phyloP scores from a whole-genome alignment of 306 rosid species.

The Medicago arabica region DNA sequence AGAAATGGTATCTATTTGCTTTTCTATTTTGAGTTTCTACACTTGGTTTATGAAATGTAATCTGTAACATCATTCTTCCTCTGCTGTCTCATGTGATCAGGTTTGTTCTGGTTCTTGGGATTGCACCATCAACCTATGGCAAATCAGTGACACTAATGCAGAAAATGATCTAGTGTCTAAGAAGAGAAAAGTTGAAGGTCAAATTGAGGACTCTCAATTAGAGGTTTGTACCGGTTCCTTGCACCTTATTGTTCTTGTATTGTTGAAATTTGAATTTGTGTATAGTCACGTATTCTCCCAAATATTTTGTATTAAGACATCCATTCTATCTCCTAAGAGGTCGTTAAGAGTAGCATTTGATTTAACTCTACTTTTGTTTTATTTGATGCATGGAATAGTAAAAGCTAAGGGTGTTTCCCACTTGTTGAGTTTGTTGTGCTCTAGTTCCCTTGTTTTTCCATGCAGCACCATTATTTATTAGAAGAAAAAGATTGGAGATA shows the following conservation, averaged over 20 bases:
- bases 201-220: conserved; percentile 66
- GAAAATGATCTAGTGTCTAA: conserved; percentile 74
- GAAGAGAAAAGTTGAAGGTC: conserved; percentile 71
- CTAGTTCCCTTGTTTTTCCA: not conserved
- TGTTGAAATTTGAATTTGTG: conserved; percentile 24
- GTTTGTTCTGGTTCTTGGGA: conserved; percentile 99
- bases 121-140: conserved; percentile 83
- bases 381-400: not conserved
- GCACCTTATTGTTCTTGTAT: not conserved
- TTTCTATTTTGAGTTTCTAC: not conserved
- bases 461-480: not conserved
- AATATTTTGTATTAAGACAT: not conserved
- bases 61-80: conserved; percentile 36
- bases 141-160: conserved; percentile 53
- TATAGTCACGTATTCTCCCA: not conserved
- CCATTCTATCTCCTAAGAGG: conserved; percentile 5
- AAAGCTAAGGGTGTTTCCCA: not conserved
- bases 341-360: not conserved
- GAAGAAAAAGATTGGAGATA: not conserved
- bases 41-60: conserved; percentile 20
- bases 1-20: conserved; percentile 61
- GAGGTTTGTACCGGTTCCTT: conserved; percentile 62
- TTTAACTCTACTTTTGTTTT: conserved; percentile 16
- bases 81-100: conserved; percentile 48
- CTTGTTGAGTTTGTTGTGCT: not conserved